These are phyloP conservation scores for Cladophialophora exuberans DNA, from an alignment of 2,329 filamentous ascomycete species.

Conservation along the genomic window DNA sequence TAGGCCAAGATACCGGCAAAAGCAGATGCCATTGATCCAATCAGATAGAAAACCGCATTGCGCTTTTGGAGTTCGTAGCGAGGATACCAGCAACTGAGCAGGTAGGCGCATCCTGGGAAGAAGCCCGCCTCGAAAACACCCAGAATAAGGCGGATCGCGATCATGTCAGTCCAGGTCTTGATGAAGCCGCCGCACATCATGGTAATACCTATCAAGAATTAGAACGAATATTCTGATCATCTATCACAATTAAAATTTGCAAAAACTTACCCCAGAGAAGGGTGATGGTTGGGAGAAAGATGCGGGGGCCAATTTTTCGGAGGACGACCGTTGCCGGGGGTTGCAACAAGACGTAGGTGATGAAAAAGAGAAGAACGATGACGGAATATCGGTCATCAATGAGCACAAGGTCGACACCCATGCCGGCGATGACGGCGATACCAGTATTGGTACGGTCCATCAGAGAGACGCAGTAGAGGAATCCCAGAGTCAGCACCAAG, in stretches of 20 bases:
- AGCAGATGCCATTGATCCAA: slow-evolving; percentile 53
- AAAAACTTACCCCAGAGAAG: slow-evolving; percentile 1
- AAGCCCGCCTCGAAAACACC: slow-evolving; percentile 16
- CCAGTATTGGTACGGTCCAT: slow-evolving; percentile 81
- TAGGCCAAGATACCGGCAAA: slow-evolving; percentile 38
- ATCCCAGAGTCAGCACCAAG: slow-evolving; percentile 63
- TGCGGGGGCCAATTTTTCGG: slow-evolving; percentile 61
- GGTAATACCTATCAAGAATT: slow-evolving; percentile 40
- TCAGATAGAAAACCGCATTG: slow-evolving; percentile 54
- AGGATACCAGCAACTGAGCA: slow-evolving; percentile 75
- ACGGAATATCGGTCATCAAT: slow-evolving; percentile 52
- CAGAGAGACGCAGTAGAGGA: slow-evolving; percentile 76
- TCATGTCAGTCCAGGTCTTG: slow-evolving; percentile 10
- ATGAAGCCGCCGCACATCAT: slow-evolving; percentile 38
- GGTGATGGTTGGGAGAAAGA: slow-evolving; percentile 6
- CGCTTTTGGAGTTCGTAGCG: slow-evolving; percentile 39
- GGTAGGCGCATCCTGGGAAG: slow-evolving; percentile 63
- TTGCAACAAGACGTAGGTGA: slow-evolving; percentile 73
- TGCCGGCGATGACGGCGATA: slow-evolving; percentile 69
- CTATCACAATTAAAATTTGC: background rate
- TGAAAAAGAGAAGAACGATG: slow-evolving; percentile 73
- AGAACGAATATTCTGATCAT: slow-evolving; percentile 31
- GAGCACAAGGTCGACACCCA: slow-evolving; percentile 34
- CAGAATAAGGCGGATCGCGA: slow-evolving; percentile 9
- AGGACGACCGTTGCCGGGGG: slow-evolving; percentile 71